Evolutionary conservation across 805 yeast genomes (phyloP).

Genomic region (Lipomyces kockii): DNA sequence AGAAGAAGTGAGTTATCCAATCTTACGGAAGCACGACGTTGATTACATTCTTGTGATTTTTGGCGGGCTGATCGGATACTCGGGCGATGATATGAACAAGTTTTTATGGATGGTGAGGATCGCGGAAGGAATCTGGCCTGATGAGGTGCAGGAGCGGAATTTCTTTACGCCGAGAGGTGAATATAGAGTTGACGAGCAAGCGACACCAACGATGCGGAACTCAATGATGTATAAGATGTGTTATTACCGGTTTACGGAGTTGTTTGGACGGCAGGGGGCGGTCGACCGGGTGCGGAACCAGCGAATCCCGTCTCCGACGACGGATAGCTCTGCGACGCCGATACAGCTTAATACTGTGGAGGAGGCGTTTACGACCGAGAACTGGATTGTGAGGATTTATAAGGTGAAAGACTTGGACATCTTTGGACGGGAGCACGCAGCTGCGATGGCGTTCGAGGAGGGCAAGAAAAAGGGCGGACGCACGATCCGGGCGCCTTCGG

Average conservation of each 20-base stretch:
- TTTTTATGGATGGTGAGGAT: constrained; percentile 99
- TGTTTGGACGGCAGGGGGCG: constrained; percentile 65
- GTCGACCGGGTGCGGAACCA: constrained; percentile 90
- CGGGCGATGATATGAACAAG: constrained; percentile 96
- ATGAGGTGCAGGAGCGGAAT: constrained; percentile 85
- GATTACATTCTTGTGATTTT: constrained; percentile 91
- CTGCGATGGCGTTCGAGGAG: constrained; percentile 34
- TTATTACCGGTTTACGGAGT: constrained; percentile 80
- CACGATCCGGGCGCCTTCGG: constrained; percentile 5
- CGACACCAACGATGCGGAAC: constrained; percentile 83
- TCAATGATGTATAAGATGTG: constrained; percentile 95
- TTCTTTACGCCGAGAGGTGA: constrained; percentile 87
- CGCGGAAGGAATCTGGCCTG: constrained; percentile 99
- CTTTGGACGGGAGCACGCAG: constrained; percentile 69
- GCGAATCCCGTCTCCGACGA: constrained; percentile 53
- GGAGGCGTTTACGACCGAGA: constrained; percentile 93
- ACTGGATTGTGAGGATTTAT: constrained; percentile 95
- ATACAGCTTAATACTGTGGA: constrained; percentile 75
- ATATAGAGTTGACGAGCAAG: constrained; percentile 80
- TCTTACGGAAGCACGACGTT: constrained; percentile 88
- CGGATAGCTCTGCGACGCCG: constrained; percentile 44
- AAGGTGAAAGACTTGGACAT: constrained; percentile 87
- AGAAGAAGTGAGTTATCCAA: constrained; percentile 86
- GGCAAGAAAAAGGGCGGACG: constrained; percentile 26
- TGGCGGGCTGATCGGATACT: constrained; percentile 91